These are phyloP conservation scores for Penicillium sp. DNA, from an alignment of 2,329 filamentous ascomycete genomes.

Conservation along the genomic window DNA sequence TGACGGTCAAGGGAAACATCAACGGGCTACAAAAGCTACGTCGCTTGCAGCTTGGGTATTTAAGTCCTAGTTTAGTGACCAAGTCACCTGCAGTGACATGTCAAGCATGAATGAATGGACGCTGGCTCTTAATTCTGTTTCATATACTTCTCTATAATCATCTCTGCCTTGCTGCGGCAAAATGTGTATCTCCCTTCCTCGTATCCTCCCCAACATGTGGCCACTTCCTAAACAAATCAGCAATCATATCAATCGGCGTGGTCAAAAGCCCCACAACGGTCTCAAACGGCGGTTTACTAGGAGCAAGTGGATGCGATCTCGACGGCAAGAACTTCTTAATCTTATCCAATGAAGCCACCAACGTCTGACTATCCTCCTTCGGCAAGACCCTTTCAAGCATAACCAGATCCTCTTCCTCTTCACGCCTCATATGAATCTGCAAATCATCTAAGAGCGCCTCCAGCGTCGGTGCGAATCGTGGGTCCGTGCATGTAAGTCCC, in stretches of 20 bases:
- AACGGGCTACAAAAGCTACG: conserved; percentile 12
- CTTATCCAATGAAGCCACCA: conserved; percentile 48
- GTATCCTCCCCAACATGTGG: conserved; percentile 30
- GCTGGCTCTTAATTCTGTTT: background rate
- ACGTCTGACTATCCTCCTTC: conserved; percentile 32
- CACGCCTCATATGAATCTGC: conserved; percentile 50
- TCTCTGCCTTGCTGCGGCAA: background rate
- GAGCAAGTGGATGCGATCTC: conserved; percentile 52
- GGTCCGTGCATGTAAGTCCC: conserved; percentile 40
- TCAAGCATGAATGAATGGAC: conserved; percentile 3
- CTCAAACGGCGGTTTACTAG: conserved; percentile 58
- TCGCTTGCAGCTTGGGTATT: conserved; percentile 14
- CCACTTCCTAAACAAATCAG: conserved; percentile 59
- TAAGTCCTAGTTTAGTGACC: conserved; percentile 4
- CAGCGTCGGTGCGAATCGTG: conserved; percentile 47
- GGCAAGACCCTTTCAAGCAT: conserved; percentile 48
- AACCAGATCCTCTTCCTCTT: conserved; percentile 52
- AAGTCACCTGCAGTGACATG: conserved; percentile 12
- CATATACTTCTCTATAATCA: background rate
- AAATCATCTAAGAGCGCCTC: conserved; percentile 46
- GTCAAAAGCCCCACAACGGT: conserved; percentile 55
- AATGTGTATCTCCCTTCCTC: background rate
- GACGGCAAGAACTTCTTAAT: conserved; percentile 58
- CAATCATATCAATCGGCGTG: conserved; percentile 58
- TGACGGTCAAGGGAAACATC: background rate